Evolutionary conservation across 2,329 filamentous ascomycete genomes (phyloP).

Genomic region (Geosmithia putterillii): DNA sequence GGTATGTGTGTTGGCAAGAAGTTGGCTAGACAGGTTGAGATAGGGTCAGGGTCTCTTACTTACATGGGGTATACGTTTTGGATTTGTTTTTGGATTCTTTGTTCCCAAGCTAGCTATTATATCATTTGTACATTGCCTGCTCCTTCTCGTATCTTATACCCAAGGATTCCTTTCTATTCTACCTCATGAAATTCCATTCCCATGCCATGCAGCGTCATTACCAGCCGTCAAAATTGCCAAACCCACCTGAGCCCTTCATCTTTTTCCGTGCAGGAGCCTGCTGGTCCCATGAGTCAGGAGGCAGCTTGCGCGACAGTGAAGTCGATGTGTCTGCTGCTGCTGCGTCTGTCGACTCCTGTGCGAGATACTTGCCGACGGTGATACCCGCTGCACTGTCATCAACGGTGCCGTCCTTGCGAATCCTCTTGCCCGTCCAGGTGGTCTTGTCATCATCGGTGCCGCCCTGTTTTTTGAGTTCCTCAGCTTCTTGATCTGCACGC

Average conservation of each 20-base stretch:
- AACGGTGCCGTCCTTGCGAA: slow-evolving; percentile 54
- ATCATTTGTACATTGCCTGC: not conserved
- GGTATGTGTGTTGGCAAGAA: no score
- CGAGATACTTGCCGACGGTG: slow-evolving; percentile 71
- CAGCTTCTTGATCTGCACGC: slow-evolving; percentile 40
- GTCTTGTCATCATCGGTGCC: slow-evolving; percentile 78
- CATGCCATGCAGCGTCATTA: slow-evolving; percentile 24
- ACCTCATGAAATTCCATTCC: no score
- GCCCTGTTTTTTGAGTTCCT: slow-evolving; percentile 50
- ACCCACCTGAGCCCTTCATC: slow-evolving; percentile 59
- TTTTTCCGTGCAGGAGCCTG: slow-evolving; percentile 62
- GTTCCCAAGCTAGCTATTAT: not conserved
- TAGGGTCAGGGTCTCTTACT: no score
- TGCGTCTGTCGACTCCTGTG: slow-evolving; percentile 24
- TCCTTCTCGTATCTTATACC: not conserved
- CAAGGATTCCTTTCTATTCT: not conserved
- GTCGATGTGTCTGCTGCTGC: slow-evolving; percentile 33
- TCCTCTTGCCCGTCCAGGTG: slow-evolving; percentile 92
- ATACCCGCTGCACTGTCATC: slow-evolving; percentile 19
- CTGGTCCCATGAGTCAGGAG: slow-evolving; percentile 54
- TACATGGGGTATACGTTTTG: not conserved
- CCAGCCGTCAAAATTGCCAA: slow-evolving; percentile 94
- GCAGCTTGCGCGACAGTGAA: slow-evolving; percentile 6
- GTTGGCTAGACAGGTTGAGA: no score
- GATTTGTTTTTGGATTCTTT: not conserved